A percentile compares a stretch with the other conserved stretches of the same genome.
phyloP scores from a whole-genome alignment of 495 filamentous ascomycete species.

The Lineolata rhizophorae region DNA sequence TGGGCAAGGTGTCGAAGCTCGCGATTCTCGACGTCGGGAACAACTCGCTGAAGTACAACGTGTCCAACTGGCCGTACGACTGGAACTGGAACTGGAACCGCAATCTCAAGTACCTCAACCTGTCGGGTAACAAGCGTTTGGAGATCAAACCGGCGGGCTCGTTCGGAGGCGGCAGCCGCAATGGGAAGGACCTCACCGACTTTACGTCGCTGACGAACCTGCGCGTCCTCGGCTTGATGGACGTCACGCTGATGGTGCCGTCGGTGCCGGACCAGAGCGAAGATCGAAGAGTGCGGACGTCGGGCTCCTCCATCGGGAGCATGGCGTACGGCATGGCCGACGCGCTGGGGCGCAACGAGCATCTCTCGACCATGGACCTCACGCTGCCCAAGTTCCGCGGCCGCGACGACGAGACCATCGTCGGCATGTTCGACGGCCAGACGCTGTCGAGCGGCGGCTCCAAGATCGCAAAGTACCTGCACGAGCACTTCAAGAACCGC shows the following conservation, averaged over 20 bases:
- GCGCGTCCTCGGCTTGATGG: constrained; percentile 83
- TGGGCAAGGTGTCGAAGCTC: constrained; percentile 80
- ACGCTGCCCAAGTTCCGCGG: constrained; percentile 83
- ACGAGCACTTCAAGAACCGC: constrained; percentile 75
- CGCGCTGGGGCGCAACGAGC: constrained; percentile 77
- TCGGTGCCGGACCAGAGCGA: constrained; percentile 88
- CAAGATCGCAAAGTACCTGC: constrained; percentile 85
- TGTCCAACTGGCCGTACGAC: constrained; percentile 97
- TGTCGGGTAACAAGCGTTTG: constrained; percentile 89
- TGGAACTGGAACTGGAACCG: constrained; percentile 99
- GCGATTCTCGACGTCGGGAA: constrained; percentile 84
- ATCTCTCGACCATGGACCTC: constrained; percentile 93
- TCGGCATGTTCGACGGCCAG: constrained; percentile 92
- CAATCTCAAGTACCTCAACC: constrained; percentile 82
- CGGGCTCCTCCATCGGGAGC: constrained; percentile 69
- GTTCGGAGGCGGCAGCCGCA: constrained; percentile 23
- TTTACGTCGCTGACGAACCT: constrained; percentile 76
- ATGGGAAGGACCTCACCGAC: constrained; percentile 57
- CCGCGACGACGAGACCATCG: constrained; percentile 70
- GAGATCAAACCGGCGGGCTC: constrained; percentile 79
- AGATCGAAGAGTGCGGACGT: constrained; percentile 84
- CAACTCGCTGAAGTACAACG: constrained; percentile 96
- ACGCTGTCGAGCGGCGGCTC: constrained; percentile 66
- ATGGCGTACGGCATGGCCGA: constrained; percentile 97
- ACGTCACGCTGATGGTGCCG: constrained; percentile 83